These are phyloP conservation scores for Xylariaceae sp. DNA, from an alignment of 2,329 filamentous ascomycete genomes.

Conservation along the genomic window DNA sequence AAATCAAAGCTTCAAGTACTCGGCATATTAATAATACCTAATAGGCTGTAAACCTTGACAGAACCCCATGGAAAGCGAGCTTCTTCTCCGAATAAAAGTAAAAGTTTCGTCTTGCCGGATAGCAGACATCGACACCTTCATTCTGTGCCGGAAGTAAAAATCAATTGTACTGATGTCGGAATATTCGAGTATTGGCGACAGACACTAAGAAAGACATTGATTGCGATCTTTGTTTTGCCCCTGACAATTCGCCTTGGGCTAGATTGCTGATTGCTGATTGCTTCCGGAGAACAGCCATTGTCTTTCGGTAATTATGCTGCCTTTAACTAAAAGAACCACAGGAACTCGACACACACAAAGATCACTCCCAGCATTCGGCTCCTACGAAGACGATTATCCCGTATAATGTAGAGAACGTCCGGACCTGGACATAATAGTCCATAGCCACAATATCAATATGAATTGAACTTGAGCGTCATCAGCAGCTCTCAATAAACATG, in stretches of 20 bases:
- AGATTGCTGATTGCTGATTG: background rate
- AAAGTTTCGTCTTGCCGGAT: no score
- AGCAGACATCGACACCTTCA: no score
- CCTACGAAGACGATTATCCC: background rate
- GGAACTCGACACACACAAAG: conserved; percentile 1
- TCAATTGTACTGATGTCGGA: no score
- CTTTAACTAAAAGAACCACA: background rate
- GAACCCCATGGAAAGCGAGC: no score
- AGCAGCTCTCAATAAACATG: background rate
- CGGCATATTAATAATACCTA: no score
- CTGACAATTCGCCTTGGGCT: background rate
- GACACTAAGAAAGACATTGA: background rate
- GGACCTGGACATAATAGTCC: background rate
- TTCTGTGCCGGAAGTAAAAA: no score
- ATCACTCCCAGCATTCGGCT: background rate
- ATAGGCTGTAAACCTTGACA: no score
- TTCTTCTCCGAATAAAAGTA: no score
- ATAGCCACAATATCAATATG: background rate
- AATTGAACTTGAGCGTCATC: background rate
- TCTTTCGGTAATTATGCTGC: conserved; percentile 1
- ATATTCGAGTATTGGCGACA: background rate
- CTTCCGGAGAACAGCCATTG: conserved; percentile 11
- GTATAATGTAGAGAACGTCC: background rate
- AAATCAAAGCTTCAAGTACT: no score
- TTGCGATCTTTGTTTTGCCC: conserved; percentile 4